Percentiles rank a stretch among this genome's conserved stretches.
Conservation (phyloP, 345 rosid genomes). For the Dipteronia sinensis region DNA sequence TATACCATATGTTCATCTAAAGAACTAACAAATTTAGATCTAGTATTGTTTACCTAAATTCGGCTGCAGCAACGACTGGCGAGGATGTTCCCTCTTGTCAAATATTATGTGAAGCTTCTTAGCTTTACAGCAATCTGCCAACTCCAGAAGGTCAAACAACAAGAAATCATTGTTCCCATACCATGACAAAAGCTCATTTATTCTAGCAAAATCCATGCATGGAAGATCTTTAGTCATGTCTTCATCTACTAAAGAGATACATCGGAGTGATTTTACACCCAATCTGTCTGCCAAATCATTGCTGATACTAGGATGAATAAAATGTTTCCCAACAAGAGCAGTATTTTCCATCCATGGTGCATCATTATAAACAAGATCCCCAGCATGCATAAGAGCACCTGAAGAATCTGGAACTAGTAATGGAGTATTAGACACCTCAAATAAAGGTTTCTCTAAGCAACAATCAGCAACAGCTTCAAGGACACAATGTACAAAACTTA, state of each 20-base stretch:
- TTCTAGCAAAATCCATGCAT: constrained; percentile 81
- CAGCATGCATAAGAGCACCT: constrained; percentile 58
- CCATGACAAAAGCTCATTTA: constrained; percentile 71
- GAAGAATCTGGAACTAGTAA: constrained; percentile 74
- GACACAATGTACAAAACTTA: constrained; percentile 71
- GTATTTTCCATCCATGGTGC: constrained; percentile 96
- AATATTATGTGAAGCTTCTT: constrained; percentile 70
- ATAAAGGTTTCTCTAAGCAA: constrained; percentile 48
- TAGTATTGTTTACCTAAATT: constrained; percentile 60
- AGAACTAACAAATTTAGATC: constrained; percentile 1
- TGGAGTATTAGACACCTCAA: constrained; percentile 52
- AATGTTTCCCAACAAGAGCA: constrained; percentile 61
- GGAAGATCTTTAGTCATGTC: constrained; percentile 87
- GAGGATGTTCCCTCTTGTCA: constrained; percentile 91
- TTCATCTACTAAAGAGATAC: constrained; percentile 77
- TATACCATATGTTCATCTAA: constrained; percentile 4
- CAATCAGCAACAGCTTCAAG: constrained; percentile 88
- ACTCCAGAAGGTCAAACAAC: constrained; percentile 91
- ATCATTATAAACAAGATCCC: constrained; percentile 84
- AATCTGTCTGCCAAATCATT: constrained; percentile 81
- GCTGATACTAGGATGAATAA: constrained; percentile 80
- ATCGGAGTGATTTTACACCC: constrained; percentile 86
- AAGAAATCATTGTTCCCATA: constrained; percentile 78
- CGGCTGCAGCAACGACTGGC: constrained; percentile 88
- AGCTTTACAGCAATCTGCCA: constrained; percentile 94